Conservation (phyloP, 1,139 yeast genomes). For the Yamadazyma conglobata region DNA sequence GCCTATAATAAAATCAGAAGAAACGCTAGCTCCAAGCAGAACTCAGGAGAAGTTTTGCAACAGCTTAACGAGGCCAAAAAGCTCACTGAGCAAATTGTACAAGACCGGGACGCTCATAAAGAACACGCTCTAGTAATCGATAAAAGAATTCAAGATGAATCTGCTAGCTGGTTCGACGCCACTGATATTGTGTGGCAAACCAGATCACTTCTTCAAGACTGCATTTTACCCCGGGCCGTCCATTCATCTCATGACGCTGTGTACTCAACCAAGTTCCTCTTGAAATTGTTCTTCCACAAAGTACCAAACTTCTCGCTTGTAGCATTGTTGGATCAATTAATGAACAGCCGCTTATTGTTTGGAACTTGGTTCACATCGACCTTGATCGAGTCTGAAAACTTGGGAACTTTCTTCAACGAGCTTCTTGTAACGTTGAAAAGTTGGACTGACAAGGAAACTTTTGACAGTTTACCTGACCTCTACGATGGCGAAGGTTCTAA, state of each 20-base stretch:
- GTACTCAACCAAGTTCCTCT: conserved; percentile 60
- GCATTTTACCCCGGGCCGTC: conserved; percentile 72
- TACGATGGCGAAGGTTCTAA: too few relatives aligned
- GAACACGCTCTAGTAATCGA: conserved; percentile 17
- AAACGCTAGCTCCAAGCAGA: conserved; percentile 27
- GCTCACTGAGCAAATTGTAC: conserved; percentile 22
- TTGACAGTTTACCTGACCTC: conserved; percentile 19
- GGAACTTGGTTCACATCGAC: conserved; percentile 70
- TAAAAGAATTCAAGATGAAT: conserved; percentile 14
- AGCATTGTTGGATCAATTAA: conserved; percentile 44
- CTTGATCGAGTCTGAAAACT: conserved; percentile 73
- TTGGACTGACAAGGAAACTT: conserved; percentile 35
- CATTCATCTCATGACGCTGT: conserved; percentile 87
- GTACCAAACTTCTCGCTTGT: conserved; percentile 44
- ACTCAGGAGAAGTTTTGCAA: conserved; percentile 24
- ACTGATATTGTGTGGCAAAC: too few relatives aligned
- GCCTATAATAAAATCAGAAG: conserved; percentile 29
- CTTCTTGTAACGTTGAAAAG: conserved; percentile 43
- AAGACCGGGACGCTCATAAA: conserved; percentile 31
- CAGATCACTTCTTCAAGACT: conserved; percentile 52
- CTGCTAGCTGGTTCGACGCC: conserved; percentile 25
- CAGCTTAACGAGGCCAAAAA: conserved; percentile 28
- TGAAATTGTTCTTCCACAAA: conserved; percentile 43
- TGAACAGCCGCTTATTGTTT: conserved; percentile 48
- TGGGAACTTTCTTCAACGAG: conserved; percentile 71